These are phyloP conservation scores for Globisporangium orthogonon DNA, from an alignment of 352 stramenopile genomes.

Conservation along the genomic window DNA sequence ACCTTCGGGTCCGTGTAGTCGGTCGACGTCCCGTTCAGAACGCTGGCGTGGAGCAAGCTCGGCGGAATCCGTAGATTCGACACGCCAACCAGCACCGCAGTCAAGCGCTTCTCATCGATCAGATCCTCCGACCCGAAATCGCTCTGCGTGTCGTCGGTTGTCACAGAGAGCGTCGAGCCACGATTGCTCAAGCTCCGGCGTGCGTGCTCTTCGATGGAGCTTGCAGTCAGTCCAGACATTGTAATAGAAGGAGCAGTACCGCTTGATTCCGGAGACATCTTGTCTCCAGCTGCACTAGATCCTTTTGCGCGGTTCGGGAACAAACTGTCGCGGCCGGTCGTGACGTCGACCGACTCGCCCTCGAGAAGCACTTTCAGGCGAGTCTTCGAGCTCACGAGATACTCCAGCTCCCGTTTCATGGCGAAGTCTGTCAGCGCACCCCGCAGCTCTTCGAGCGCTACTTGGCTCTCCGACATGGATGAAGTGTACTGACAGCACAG, in stretches of 20 bases:
- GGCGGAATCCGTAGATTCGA: slow-evolving; percentile 59
- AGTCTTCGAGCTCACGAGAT: slow-evolving; percentile 56
- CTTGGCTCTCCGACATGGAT: slow-evolving; percentile 9
- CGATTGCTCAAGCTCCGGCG: slow-evolving; percentile 3
- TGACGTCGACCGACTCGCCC: slow-evolving; percentile 65
- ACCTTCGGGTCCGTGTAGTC: slow-evolving; percentile 48
- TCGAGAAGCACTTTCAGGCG: slow-evolving; percentile 66
- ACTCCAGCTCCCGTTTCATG: slow-evolving; percentile 46
- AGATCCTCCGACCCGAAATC: slow-evolving; percentile 59
- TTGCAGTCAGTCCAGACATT: slow-evolving; percentile 21
- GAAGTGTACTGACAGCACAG: slow-evolving; percentile 34
- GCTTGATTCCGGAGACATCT: slow-evolving; percentile 9
- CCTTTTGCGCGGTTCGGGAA: slow-evolving; percentile 6
- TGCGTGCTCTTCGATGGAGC: slow-evolving; percentile 12
- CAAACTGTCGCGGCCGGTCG: slow-evolving; percentile 31
- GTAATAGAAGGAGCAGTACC: slow-evolving; percentile 2
- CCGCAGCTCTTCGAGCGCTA: background rate
- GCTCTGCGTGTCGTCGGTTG: slow-evolving; percentile 58
- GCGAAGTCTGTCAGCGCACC: slow-evolving; percentile 31
- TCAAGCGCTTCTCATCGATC: slow-evolving; percentile 61
- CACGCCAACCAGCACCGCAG: slow-evolving; percentile 66
- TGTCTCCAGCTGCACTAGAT: background rate
- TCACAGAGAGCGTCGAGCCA: slow-evolving; percentile 32
- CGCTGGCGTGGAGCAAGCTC: slow-evolving; percentile 28
- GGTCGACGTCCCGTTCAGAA: slow-evolving; percentile 17